phyloP scores from a whole-genome alignment of 2,329 filamentous ascomycete genomes.

The Fusarium nodosum region DNA sequence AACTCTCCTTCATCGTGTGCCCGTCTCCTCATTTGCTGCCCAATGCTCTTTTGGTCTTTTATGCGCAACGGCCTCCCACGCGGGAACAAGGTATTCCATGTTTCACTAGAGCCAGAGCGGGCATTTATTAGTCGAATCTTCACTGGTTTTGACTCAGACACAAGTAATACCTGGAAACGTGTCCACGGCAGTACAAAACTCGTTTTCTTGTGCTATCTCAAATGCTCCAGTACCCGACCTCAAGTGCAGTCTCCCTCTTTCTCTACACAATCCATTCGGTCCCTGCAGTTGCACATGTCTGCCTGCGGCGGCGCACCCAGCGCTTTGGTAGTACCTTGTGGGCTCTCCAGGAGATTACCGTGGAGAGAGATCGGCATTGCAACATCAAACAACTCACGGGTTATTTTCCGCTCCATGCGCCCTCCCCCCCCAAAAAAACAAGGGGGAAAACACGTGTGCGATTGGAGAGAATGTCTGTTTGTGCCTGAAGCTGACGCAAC shows the following conservation, averaged over 20 bases:
- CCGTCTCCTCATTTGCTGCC: neutral
- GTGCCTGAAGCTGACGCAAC: neutral
- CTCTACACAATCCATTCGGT: neutral
- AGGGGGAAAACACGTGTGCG: neutral
- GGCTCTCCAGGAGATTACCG: conserved; percentile 36
- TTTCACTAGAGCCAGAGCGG: neutral
- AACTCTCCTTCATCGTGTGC: conserved; percentile 1
- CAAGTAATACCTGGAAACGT: neutral
- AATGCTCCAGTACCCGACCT: neutral
- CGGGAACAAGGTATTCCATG: conserved; percentile 1
- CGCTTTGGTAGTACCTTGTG: conserved; percentile 21
- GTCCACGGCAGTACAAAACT: neutral
- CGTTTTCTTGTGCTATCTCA: neutral
- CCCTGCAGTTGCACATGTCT: neutral
- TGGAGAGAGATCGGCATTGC: conserved; percentile 39
- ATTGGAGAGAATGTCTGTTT: neutral
- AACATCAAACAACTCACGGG: conserved; percentile 1
- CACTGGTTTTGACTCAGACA: neutral
- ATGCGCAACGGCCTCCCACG: conserved; percentile 5
- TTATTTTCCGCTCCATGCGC: conserved; percentile 6
- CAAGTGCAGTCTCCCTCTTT: neutral
- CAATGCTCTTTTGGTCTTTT: neutral
- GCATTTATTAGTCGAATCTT: neutral
- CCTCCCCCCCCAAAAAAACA: neutral
- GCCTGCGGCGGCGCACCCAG: neutral